A percentile compares a stretch with the other conserved stretches of the same genome.
These are phyloP conservation scores for Wilcoxina mikolae DNA, from an alignment of 495 filamentous ascomycete genomes.

Conservation along the genomic window DNA sequence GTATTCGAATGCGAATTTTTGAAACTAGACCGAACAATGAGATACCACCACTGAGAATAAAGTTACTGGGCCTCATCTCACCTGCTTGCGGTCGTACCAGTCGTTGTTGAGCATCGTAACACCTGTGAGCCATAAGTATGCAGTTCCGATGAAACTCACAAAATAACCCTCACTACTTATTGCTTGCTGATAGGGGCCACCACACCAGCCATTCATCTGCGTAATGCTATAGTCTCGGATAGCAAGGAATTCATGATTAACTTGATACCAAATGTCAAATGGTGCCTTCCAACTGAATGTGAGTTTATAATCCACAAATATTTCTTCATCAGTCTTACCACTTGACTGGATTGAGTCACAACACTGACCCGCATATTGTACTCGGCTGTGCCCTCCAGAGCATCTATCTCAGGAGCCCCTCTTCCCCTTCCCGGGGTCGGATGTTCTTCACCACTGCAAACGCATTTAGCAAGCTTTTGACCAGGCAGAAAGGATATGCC, in stretches of 20 bases:
- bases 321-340: conserved; percentile 35
- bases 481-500: conserved; percentile 57
- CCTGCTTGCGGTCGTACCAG: conserved; percentile 56
- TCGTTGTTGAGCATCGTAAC: conserved; percentile 53
- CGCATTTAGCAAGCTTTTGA: conserved; percentile 57
- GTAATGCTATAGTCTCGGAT: conserved; percentile 47
- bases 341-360: conserved; percentile 58
- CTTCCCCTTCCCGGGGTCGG: conserved; percentile 54
- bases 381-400: conserved; percentile 55
- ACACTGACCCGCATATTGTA: conserved; percentile 43
- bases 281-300: conserved; percentile 13
- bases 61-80: not conserved
- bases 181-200: conserved; percentile 61
- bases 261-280: conserved; percentile 40
- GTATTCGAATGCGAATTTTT: conserved; percentile 62
- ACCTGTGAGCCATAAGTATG: conserved; percentile 7
- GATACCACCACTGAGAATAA: not conserved
- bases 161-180: conserved; percentile 41
- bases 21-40: conserved; percentile 35
- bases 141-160: not conserved
- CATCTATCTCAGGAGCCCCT: conserved; percentile 66
- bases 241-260: conserved; percentile 50
- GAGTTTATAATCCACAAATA: not conserved
- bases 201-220: conserved; percentile 48
- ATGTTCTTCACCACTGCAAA: conserved; percentile 54